These are phyloP conservation scores for Trebouxia sp. DNA, from an alignment of 139 green algal species.

Conservation along the genomic window DNA sequence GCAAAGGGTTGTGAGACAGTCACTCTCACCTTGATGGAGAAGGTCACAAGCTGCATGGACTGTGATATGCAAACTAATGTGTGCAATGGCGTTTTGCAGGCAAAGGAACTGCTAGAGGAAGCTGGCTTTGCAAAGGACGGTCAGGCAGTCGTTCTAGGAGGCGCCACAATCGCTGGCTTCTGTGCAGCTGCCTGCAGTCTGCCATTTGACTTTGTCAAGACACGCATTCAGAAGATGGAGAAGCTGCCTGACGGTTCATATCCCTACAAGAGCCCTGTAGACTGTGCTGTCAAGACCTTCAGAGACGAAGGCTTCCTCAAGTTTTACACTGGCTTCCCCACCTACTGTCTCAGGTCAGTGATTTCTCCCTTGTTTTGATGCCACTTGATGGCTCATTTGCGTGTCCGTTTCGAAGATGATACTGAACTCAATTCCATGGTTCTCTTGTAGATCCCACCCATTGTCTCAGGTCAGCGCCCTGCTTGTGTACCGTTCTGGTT, in stretches of 20 bases:
- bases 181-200: conserved; percentile 89
- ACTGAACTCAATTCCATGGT: too few relatives aligned
- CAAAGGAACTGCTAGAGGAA: conserved; percentile 90
- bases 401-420: neutral
- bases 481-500: too few relatives aligned
- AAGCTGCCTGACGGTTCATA: conserved; percentile 73
- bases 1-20: too few relatives aligned
- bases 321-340: conserved; percentile 99
- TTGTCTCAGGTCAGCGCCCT: too few relatives aligned
- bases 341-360: conserved; percentile 80
- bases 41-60: too few relatives aligned
- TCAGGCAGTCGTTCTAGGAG: conserved; percentile 62
- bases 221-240: conserved; percentile 76
- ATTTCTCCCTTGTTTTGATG: neutral
- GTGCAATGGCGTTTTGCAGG: conserved; percentile 48
- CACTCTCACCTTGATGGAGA: too few relatives aligned
- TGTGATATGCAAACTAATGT: too few relatives aligned
- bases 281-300: conserved; percentile 88
- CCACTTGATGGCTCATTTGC: neutral
- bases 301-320: conserved; percentile 77
- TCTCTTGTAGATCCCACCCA: too few relatives aligned
- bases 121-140: conserved; percentile 70
- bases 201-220: conserved; percentile 99
- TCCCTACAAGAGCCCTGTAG: conserved; percentile 84
- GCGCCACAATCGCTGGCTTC: conserved; percentile 88